Evolutionary conservation across 1,284 basidiomycete species (phyloP).

Genomic region (Earliella scabrosa): DNA sequence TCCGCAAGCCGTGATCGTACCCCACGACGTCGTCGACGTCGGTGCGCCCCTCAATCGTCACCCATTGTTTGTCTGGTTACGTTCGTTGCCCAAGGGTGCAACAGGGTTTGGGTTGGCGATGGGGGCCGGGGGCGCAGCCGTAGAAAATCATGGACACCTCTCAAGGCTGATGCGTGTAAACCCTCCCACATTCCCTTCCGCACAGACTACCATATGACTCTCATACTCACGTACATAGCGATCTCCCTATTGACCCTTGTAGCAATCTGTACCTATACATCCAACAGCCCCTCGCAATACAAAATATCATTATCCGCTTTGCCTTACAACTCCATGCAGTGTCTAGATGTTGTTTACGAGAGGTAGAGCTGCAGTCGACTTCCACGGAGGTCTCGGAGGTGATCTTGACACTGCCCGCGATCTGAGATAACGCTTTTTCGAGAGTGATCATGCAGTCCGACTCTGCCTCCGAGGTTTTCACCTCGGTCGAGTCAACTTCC

Average conservation of each 20-base stretch:
- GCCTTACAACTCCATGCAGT: neutral
- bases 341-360: neutral
- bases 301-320: slow-evolving; percentile 13
- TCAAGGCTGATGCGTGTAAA: slow-evolving; percentile 20
- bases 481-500: slow-evolving; percentile 15
- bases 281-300: slow-evolving; percentile 12
- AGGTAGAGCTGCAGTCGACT: too few species aligned
- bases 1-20: slow-evolving; percentile 73
- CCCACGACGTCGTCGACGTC: slow-evolving; percentile 19
- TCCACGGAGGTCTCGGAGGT: too few species aligned
- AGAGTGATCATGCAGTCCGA: slow-evolving; percentile 15
- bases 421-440: slow-evolving; percentile 7
- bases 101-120: slow-evolving; percentile 17
- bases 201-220: slow-evolving; percentile 18
- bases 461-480: slow-evolving; percentile 13
- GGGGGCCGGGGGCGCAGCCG: slow-evolving; percentile 14
- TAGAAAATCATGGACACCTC: slow-evolving; percentile 25
- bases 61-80: slow-evolving; percentile 17
- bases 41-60: slow-evolving; percentile 14
- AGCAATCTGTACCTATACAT: slow-evolving; percentile 28
- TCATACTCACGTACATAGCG: slow-evolving; percentile 26
- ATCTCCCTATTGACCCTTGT: slow-evolving; percentile 19
- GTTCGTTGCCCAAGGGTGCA: slow-evolving; percentile 21
- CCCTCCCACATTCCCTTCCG: slow-evolving; percentile 22
- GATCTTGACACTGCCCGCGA: too few species aligned